Evolutionary conservation across 768 basidiomycete species (phyloP), one percentile per base, ranked within the genome.

Genomic region (Lepiota brunneoincarnata): DNA sequence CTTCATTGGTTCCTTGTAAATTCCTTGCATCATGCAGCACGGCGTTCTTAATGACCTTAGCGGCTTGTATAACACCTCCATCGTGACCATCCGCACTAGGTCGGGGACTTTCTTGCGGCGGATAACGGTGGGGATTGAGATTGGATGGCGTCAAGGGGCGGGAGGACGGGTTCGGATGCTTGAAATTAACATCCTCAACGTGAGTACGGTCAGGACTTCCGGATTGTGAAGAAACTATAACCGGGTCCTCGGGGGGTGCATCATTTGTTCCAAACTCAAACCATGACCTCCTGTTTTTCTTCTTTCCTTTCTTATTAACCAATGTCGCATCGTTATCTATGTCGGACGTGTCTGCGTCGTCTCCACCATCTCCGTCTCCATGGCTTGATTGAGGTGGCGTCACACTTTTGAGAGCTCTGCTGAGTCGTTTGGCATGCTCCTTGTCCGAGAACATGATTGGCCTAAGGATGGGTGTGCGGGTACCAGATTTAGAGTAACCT

Each of bases 11-110:
- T 10, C 85, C 83, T 48, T 68, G 72, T 54, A 91, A 73, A 60
- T 88, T 87, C 14, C 88, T 78, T 24, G 89, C 89, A 67, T 91
- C 89, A 61, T 90, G 88, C 38, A 90, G 67, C 6, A 89, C 75
- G 1, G 84, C 85, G n/a, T 77, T 77, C 69, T 83, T 88, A 37
- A 90, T 57, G 9, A 74, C 81, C 63, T 80, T 86, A 1, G 84
- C 88, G 9, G 86, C 87, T 34, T 77, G 73, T 17, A 77, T 67
- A 15, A 83, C 64, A 1, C 77, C 77, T 9, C 73, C 71, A 11
- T 75, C 76, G 28, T 63, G 61, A 6, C 67, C 72, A 21, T 65
- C 66, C 17, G 49, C 20, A 60, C 72, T 63, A 56, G 64, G 55
- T 52, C 63, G 40, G 49, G 63, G 59, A 53, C 56, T 65, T 58